phyloP scores from a whole-genome alignment of 495 filamentous ascomycete genomes.

The Podospora bellae-mahoneyi region DNA sequence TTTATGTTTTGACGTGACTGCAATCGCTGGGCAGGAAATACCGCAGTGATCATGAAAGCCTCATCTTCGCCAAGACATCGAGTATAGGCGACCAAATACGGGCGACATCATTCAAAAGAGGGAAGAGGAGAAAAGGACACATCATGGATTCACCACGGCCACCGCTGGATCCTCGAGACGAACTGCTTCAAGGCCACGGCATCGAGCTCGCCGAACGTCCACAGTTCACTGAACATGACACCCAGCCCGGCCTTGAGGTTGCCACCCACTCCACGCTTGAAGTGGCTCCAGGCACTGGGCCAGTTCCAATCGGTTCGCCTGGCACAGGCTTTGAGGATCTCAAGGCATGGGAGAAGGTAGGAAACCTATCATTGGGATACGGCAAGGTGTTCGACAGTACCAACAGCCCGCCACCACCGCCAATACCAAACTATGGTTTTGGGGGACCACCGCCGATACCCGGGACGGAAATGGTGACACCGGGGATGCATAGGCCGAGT shows the following conservation, averaged over 20 bases:
- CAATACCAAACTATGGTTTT: background rate
- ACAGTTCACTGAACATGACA: conserved; percentile 6
- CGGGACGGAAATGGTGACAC: background rate
- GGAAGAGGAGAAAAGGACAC: background rate
- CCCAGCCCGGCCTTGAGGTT: conserved; percentile 17
- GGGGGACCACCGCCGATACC: background rate
- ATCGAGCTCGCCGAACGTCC: conserved; percentile 14
- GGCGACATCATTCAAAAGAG: background rate
- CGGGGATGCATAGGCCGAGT: background rate
- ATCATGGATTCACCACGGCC: background rate
- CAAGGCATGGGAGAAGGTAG: conserved; percentile 2
- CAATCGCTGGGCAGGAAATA: background rate
- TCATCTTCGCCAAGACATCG: background rate
- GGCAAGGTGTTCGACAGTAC: background rate
- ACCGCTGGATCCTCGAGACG: background rate
- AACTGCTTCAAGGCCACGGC: conserved; percentile 15
- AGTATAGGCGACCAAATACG: background rate
- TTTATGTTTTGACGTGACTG: background rate
- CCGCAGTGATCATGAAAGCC: background rate
- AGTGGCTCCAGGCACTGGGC: background rate
- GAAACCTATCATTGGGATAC: background rate
- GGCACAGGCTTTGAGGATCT: background rate
- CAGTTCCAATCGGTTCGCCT: background rate
- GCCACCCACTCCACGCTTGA: conserved; percentile 16
- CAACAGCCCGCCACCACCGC: background rate